These are phyloP conservation scores for Neoboletus brunneissimus DNA, from an alignment of 768 basidiomycete genomes.

Conservation along the genomic window DNA sequence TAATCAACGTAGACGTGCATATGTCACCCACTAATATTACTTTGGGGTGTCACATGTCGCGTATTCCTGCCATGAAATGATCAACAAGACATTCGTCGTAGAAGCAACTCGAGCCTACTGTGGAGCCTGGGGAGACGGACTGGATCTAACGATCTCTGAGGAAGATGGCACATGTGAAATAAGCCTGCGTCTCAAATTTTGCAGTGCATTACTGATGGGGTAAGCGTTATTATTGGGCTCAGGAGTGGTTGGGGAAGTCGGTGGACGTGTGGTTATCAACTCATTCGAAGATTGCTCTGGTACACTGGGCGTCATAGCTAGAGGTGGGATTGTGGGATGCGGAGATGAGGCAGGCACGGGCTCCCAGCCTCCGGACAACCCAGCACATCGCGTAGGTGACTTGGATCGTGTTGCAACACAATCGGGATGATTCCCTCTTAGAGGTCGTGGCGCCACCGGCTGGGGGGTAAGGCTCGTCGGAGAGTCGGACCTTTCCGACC, in stretches of 20 bases:
- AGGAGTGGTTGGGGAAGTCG: not conserved
- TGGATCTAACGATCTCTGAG: constrained; percentile 13
- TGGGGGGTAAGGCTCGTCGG: constrained; percentile 7
- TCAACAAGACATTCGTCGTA: not conserved
- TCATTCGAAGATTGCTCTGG: constrained; percentile 11
- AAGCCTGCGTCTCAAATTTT: constrained; percentile 29
- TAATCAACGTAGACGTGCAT: not conserved
- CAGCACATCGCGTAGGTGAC: constrained; percentile 20
- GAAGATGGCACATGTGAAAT: constrained; percentile 19
- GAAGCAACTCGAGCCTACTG: constrained; percentile 15
- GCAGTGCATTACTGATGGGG: constrained; percentile 23
- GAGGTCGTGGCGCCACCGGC: constrained; percentile 14
- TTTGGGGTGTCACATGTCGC: constrained; percentile 39
- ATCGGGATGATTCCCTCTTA: constrained; percentile 1
- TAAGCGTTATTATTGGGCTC: too few species aligned
- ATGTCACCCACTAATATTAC: constrained; percentile 39
- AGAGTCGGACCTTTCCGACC: constrained; percentile 12
- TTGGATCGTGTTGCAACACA: constrained; percentile 10
- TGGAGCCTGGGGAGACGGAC: constrained; percentile 13
- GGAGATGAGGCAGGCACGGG: constrained; percentile 13
- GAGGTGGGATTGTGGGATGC: constrained; percentile 1
- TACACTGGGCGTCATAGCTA: not conserved
- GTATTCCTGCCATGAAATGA: constrained; percentile 10
- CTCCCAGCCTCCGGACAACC: constrained; percentile 25
- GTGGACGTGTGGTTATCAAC: not conserved